Conservation (phyloP, 345 rosid genomes). For the Isatis tinctoria region DNA sequence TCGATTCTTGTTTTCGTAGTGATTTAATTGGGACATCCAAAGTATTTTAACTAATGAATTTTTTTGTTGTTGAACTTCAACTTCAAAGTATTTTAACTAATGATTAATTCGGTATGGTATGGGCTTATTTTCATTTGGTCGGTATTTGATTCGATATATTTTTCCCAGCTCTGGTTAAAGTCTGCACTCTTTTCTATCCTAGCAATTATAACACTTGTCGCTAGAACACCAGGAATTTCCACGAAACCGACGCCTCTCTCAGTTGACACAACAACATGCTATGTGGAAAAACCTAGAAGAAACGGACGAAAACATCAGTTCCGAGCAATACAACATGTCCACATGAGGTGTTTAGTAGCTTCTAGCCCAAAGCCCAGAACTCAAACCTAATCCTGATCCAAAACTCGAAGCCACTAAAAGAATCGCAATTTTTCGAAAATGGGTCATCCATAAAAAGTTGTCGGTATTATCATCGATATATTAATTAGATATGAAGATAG, state of each 20-base stretch:
- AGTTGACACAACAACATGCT: neutral
- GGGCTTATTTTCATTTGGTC: too few species aligned
- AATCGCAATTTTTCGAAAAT: neutral
- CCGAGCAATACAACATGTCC: neutral
- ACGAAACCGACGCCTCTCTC: neutral
- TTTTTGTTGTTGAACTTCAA: too few species aligned
- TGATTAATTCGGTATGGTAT: too few species aligned
- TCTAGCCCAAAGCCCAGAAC: neutral
- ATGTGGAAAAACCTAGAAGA: neutral
- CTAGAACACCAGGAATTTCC: neutral
- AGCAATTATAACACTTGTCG: too few species aligned
- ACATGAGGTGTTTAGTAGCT: neutral
- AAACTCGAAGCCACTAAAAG: neutral
- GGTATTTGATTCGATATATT: too few species aligned
- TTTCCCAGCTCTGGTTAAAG: too few species aligned
- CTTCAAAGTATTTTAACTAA: too few species aligned
- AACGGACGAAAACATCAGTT: neutral
- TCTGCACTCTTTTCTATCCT: too few species aligned
- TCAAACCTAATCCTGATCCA: neutral
- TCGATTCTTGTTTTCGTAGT: too few species aligned
- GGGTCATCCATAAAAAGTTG: neutral
- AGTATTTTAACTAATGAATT: too few species aligned
- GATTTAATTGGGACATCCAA: too few species aligned
- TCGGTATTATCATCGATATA: neutral
- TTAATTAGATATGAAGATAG: slow-evolving; percentile 21